Percentiles rank a stretch among this genome's conserved stretches.
Conservation (phyloP, 768 basidiomycete genomes). For the Amanita fuliginea region DNA sequence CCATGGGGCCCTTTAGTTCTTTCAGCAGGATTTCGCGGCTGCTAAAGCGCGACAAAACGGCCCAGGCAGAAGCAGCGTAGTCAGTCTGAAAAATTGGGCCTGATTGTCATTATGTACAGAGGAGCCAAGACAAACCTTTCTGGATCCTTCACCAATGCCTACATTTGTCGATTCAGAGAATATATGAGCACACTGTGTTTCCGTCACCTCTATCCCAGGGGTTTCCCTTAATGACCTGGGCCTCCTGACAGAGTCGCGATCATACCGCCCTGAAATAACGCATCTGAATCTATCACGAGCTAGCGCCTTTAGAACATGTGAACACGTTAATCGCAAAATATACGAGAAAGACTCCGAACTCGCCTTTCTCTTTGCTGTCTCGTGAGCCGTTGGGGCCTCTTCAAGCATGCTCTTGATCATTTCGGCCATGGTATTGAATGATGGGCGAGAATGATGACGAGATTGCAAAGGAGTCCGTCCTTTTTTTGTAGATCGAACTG, state of each 20-base stretch:
- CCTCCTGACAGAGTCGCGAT: not conserved
- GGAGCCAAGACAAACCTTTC: no score
- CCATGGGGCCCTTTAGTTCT: slow-evolving; percentile 3
- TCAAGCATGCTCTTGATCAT: slow-evolving; percentile 12
- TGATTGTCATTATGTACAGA: not conserved
- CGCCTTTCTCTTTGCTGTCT: slow-evolving; percentile 9
- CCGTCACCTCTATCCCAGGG: not conserved
- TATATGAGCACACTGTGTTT: slow-evolving; percentile 4
- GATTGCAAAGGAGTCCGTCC: slow-evolving; percentile 1
- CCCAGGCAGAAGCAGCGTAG: not conserved
- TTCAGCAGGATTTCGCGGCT: not conserved
- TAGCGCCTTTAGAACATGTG: slow-evolving; percentile 2
- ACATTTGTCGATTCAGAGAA: slow-evolving; percentile 2
- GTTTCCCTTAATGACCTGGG: not conserved
- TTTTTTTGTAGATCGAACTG: slow-evolving; percentile 4
- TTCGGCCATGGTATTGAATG: slow-evolving; percentile 14
- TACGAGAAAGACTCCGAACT: not conserved
- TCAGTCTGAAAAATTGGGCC: not conserved
- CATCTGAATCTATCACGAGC: slow-evolving; percentile 5
- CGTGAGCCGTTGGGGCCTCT: slow-evolving; percentile 11
- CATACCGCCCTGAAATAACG: not conserved
- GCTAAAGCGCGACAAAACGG: not conserved
- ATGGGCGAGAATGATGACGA: slow-evolving; percentile 8
- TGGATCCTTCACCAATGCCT: slow-evolving; percentile 3
- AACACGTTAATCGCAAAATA: not conserved